phyloP scores from a whole-genome alignment of 1,284 basidiomycete genomes.

The Papiliotrema flavescens region DNA sequence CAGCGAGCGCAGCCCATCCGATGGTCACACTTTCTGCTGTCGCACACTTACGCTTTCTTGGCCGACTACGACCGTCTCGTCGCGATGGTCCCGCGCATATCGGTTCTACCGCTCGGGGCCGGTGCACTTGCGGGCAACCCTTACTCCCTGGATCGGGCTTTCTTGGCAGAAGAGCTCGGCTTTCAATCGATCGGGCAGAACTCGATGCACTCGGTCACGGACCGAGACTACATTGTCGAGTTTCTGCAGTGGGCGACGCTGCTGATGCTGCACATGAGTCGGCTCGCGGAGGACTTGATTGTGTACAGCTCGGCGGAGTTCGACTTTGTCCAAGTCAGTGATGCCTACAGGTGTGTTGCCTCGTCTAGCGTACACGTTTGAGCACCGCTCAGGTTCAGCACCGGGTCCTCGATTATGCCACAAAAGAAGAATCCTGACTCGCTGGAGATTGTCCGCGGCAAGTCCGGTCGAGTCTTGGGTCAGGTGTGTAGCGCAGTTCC shows the following conservation, averaged over 20 bases:
- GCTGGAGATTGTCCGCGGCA: constrained; percentile 88
- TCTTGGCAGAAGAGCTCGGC: constrained; percentile 77
- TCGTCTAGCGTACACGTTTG: constrained; percentile 1
- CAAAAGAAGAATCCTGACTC: constrained; percentile 99
- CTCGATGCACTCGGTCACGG: constrained; percentile 90
- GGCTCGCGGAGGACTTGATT: constrained; percentile 92
- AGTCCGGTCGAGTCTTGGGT: constrained; percentile 90
- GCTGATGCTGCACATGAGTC: constrained; percentile 89
- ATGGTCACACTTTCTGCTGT: constrained; percentile 95
- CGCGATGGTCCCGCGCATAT: constrained; percentile 77
- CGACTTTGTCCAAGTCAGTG: constrained; percentile 87
- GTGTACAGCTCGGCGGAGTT: constrained; percentile 97
- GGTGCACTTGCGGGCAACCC: constrained; percentile 96
- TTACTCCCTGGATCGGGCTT: constrained; percentile 84
- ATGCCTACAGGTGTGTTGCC: constrained; percentile 78
- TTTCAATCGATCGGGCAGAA: constrained; percentile 84
- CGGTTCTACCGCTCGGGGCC: constrained; percentile 86
- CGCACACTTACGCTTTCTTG: constrained; percentile 88
- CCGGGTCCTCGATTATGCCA: constrained; percentile 98
- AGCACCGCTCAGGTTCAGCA: constrained; percentile 55
- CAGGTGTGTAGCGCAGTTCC: too few species aligned
- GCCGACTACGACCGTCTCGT: constrained; percentile 82
- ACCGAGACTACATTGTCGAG: constrained; percentile 95
- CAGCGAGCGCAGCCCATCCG: constrained; percentile 97
- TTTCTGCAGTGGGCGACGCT: constrained; percentile 95